Evolutionary conservation across 2,329 filamentous ascomycete species (phyloP), one percentile per base, ranked within the genome.

Genomic region (Onygenales sp.): DNA sequence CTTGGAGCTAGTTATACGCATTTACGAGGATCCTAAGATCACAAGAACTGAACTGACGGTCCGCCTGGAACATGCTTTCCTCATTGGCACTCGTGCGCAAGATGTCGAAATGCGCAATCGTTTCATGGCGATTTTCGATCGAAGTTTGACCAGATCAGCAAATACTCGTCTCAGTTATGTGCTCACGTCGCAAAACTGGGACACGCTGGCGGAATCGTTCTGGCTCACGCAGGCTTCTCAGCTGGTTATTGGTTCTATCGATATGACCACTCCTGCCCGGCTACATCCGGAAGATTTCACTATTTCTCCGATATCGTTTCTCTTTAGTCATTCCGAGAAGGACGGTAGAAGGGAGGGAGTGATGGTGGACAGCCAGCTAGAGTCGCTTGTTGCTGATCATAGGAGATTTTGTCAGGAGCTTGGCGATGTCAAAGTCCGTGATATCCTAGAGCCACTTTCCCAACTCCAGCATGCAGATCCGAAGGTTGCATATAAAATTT

Each of bases 11-110:
- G 93, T 99, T 31, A 95, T 98, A 61, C 85, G 91, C 48, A 96
- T 99, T 55, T 99, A 99, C 67, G 94, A 98, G 65, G 93, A 98
- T 64, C 89, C 90, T 0, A 95, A 94, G 72, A 93, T 98, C 58
- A 90, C 91, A 1, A 82, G 91, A 35, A 96, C 92, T 0, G 93
- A 99, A 70, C 79, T 99, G 51, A 97, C 93, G 0, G 94, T 99
- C 8, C 84, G 94, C 3, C 87, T 99, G 80, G 93, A 99, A 72
- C 92, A 97, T 70, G 93, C 93, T 5, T 99, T 98, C 78, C 78
- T 99, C 58, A 93, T 98, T 49, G 93, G 94, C 32, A 94, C 92
- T 0, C 78, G 94, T 62, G 92, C 92, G 2, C 85, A 91, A 61
- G 92, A 98, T 67, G 88, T 97, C 10, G 87, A 95, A 54, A 96